Conservation (phyloP, 306 rosid species). For the Glycine soja region DNA sequence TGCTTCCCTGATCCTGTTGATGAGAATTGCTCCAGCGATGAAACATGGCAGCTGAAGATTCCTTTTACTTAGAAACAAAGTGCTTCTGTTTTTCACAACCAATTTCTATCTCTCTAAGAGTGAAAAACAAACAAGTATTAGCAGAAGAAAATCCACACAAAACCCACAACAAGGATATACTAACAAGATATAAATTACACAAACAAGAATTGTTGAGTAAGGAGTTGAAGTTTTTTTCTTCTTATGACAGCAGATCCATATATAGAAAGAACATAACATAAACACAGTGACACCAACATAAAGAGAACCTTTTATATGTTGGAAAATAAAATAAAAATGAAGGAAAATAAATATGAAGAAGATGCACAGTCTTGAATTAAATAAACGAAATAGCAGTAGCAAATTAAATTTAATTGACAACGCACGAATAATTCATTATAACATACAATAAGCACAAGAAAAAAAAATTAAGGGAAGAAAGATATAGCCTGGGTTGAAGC, state of each 20-base stretch:
- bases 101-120: conserved; percentile 36
- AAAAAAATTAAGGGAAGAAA: too few relatives aligned
- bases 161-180: conserved; percentile 5
- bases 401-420: too few relatives aligned
- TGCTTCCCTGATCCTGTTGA: conserved; percentile 45
- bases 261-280: background rate
- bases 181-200: conserved; percentile 5
- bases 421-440: too few relatives aligned
- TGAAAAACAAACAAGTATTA: background rate
- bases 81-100: conserved; percentile 38
- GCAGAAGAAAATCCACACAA: background rate
- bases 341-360: too few relatives aligned
- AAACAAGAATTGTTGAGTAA: background rate
- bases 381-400: too few relatives aligned
- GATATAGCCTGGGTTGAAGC: too few relatives aligned
- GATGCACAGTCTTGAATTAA: too few relatives aligned
- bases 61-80: conserved; percentile 22
- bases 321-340: too few relatives aligned
- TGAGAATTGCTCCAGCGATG: conserved; percentile 49
- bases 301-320: conserved; percentile 39
- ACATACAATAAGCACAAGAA: too few relatives aligned
- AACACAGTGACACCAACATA: background rate
- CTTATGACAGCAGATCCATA: conserved; percentile 40
- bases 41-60: conserved; percentile 50
- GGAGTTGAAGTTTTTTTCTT: background rate